These are phyloP conservation scores for Suillus spraguei DNA, from an alignment of 768 basidiomycete species.

Conservation along the genomic window DNA sequence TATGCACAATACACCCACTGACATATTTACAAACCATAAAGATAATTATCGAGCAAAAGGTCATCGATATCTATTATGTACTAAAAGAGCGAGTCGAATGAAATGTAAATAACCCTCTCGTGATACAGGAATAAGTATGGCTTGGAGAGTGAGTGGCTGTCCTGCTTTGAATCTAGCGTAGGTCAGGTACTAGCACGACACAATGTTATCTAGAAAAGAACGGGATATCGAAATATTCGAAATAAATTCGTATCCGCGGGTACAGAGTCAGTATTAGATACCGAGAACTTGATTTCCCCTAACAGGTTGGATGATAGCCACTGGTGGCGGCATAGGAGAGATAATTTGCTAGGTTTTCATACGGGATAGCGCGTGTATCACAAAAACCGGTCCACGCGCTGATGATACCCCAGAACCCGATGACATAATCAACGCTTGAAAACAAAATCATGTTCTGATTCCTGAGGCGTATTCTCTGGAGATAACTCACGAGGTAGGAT, in stretches of 20 bases:
- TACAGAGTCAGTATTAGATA: not conserved
- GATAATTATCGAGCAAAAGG: not conserved
- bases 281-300: not conserved
- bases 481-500: constrained; percentile 22
- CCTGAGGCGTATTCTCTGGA: not conserved
- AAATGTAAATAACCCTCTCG: not conserved
- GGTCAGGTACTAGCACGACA: not conserved
- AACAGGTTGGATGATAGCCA: constrained; percentile 20
- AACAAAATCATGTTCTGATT: constrained; percentile 1
- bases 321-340: constrained; percentile 25
- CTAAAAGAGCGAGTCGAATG: not conserved
- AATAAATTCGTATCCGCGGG: not conserved
- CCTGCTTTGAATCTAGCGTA: not conserved
- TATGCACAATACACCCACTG: no score
- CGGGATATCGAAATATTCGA: not conserved
- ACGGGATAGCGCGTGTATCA: constrained; percentile 23
- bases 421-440: constrained; percentile 21
- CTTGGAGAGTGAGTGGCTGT: not conserved
- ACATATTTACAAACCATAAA: not conserved
- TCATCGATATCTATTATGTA: no score
- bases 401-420: constrained; percentile 23
- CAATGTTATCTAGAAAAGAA: not conserved
- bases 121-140: not conserved
- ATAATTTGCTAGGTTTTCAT: constrained; percentile 26
- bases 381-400: constrained; percentile 30